A percentile compares a stretch with the other conserved stretches of the same genome.
These are phyloP conservation scores for Fusarium agapanthi DNA, from an alignment of 2,329 filamentous ascomycete genomes.

Conservation along the genomic window DNA sequence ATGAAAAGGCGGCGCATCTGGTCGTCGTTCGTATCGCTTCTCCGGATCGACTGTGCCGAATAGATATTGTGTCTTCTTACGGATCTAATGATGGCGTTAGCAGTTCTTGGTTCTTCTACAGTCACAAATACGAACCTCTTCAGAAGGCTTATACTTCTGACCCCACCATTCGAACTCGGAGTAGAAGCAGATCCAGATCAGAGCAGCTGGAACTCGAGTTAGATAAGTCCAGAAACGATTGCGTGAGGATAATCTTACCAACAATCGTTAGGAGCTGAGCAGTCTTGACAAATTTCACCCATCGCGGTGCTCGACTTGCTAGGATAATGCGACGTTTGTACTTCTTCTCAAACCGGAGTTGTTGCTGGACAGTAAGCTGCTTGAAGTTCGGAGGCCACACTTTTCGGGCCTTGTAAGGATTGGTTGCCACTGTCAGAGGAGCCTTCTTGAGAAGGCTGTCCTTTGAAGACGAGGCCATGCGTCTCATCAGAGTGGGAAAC, in stretches of 20 bases:
- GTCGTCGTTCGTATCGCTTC: constrained; percentile 53
- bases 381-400: constrained; percentile 82
- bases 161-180: constrained; percentile 57
- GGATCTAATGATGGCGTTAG: constrained; percentile 44
- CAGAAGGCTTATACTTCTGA: constrained; percentile 52
- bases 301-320: constrained; percentile 68
- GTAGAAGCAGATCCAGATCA: constrained; percentile 53
- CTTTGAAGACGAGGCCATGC: constrained; percentile 47
- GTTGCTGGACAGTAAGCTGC: constrained; percentile 73
- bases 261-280: constrained; percentile 68
- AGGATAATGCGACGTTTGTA: constrained; percentile 75
- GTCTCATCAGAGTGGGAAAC: constrained; percentile 48
- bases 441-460: constrained; percentile 39
- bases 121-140: constrained; percentile 47
- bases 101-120: not conserved
- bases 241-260: constrained; percentile 50
- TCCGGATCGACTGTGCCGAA: constrained; percentile 54
- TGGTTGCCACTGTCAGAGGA: constrained; percentile 55
- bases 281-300: constrained; percentile 72
- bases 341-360: constrained; percentile 81
- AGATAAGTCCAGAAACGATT: not conserved
- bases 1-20: constrained; percentile 48
- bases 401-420: constrained; percentile 73
- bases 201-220: constrained; percentile 42
- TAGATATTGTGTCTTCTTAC: constrained; percentile 48